Evolutionary conservation across 306 rosid genomes (phyloP).

Genomic region (Quercus bicolor): DNA sequence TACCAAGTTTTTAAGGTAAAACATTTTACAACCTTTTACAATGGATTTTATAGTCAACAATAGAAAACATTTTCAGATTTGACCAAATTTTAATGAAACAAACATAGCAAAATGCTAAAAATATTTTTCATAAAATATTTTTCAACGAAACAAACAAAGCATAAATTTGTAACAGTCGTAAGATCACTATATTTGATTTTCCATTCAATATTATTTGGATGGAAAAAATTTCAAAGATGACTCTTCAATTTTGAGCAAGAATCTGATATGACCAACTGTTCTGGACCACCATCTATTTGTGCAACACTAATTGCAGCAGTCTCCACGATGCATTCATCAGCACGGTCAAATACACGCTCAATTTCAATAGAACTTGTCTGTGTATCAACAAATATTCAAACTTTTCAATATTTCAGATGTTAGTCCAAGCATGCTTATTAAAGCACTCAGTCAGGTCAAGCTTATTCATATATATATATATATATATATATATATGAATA

Average conservation of each 20-base stretch:
- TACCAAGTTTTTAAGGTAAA: too few relatives aligned
- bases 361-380: slow-evolving; percentile 77
- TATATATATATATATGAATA: too few relatives aligned
- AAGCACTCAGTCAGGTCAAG: background rate
- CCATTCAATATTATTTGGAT: background rate
- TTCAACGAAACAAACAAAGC: too few relatives aligned
- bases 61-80: too few relatives aligned
- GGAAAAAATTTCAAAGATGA: background rate
- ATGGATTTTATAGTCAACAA: too few relatives aligned
- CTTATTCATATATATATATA: background rate
- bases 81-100: too few relatives aligned
- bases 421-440: background rate
- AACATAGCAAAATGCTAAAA: too few relatives aligned
- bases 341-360: slow-evolving; percentile 61
- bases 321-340: slow-evolving; percentile 62
- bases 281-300: slow-evolving; percentile 18
- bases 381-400: background rate
- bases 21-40: too few relatives aligned
- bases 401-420: background rate
- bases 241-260: background rate
- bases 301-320: slow-evolving; percentile 65
- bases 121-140: too few relatives aligned
- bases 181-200: background rate
- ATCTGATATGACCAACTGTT: slow-evolving; percentile 36
- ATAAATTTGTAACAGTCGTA: too few relatives aligned